Conservation (phyloP, 106 monocot genomes). For the Triglochin maritima region DNA sequence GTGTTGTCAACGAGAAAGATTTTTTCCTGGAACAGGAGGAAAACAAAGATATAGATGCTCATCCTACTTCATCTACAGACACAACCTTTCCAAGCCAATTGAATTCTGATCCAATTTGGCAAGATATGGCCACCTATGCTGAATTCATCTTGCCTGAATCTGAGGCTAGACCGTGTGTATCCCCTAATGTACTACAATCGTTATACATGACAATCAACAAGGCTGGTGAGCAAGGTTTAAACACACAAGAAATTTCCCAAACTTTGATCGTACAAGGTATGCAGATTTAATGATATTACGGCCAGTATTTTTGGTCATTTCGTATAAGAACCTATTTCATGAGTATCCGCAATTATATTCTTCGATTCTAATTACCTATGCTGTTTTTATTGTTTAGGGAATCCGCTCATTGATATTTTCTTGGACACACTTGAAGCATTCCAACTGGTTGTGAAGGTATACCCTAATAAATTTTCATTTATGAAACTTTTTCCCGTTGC, state of each 20-base stretch:
- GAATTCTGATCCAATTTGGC: constrained; percentile 24
- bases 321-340: neutral
- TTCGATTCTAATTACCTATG: neutral
- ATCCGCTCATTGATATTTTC: constrained; percentile 26
- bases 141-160: constrained; percentile 6
- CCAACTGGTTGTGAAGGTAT: constrained; percentile 58
- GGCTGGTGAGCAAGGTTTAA: constrained; percentile 78
- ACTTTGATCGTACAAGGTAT: constrained; percentile 33
- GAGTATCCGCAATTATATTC: neutral
- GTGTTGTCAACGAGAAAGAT: neutral
- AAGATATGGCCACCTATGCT: constrained; percentile 40
- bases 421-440: constrained; percentile 51
- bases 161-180: constrained; percentile 2
- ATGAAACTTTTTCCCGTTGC: neutral
- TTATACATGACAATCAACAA: constrained; percentile 37
- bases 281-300: neutral
- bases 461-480: neutral
- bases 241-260: constrained; percentile 49
- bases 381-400: constrained; percentile 15
- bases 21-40: neutral
- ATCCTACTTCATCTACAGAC: constrained; percentile 5
- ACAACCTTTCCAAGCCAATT: too few relatives aligned
- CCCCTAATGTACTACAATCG: constrained; percentile 37
- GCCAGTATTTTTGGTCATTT: neutral
- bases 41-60: constrained; percentile 3